Percentiles rank a stretch among this genome's conserved stretches.
Conservation (phyloP, 2,329 filamentous ascomycete species). For the Clonostachys sp. region DNA sequence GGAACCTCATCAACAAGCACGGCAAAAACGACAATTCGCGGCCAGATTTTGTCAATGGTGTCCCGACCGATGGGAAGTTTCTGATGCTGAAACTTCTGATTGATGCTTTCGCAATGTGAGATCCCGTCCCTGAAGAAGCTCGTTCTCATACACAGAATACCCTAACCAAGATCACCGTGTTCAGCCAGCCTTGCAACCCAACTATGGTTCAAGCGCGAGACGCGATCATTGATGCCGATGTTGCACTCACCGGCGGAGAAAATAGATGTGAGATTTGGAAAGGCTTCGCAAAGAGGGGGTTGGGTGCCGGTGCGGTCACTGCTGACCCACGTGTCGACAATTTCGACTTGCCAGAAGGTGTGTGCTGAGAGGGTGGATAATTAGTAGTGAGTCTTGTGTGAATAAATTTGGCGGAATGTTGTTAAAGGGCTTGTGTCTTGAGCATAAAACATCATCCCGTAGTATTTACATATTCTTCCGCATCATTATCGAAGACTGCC, state of each 20-base stretch:
- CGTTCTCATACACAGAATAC: too few relatives aligned
- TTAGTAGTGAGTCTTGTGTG: too few relatives aligned
- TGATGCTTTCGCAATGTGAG: constrained; percentile 1
- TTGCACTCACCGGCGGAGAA: constrained; percentile 35
- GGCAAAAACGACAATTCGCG: constrained; percentile 38
- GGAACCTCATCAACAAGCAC: constrained; percentile 52
- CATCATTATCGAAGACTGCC: too few relatives aligned
- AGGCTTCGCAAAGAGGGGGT: constrained; percentile 44
- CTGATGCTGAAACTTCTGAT: constrained; percentile 44
- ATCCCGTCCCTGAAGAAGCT: background rate
- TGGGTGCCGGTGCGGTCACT: constrained; percentile 27
- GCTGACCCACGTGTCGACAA: background rate
- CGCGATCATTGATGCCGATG: constrained; percentile 44
- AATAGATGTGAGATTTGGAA: constrained; percentile 44
- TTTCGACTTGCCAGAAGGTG: constrained; percentile 1
- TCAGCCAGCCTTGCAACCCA: constrained; percentile 41
- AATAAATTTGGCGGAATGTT: too few relatives aligned
- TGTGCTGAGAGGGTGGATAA: background rate
- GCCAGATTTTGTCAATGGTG: constrained; percentile 35
- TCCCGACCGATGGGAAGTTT: constrained; percentile 49
- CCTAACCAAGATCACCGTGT: background rate
- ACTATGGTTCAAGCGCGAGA: constrained; percentile 41
- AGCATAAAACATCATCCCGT: too few relatives aligned
- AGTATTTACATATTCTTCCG: too few relatives aligned
- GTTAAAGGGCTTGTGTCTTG: too few relatives aligned